Conservation (phyloP, 768 basidiomycete genomes). For the Suillus clintonianus region DNA sequence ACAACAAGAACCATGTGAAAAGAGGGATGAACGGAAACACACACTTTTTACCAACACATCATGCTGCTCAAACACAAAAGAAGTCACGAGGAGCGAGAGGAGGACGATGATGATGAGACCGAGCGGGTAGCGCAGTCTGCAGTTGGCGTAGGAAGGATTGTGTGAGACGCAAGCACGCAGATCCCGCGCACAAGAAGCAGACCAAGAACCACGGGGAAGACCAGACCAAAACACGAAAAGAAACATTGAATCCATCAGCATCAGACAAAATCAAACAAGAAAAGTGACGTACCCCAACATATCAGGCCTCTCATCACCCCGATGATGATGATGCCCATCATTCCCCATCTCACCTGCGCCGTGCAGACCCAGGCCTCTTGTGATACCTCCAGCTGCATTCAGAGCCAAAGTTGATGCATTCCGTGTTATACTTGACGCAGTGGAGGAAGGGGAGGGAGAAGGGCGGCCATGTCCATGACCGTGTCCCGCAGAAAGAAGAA, state of each 20-base stretch:
- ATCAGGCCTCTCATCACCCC: conserved; percentile 53
- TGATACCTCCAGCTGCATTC: conserved; percentile 3
- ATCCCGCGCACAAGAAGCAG: not conserved
- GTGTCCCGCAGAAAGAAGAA: conserved; percentile 79
- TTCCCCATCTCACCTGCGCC: conserved; percentile 27
- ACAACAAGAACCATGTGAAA: not conserved
- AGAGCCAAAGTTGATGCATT: not conserved
- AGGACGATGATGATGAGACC: conserved; percentile 56
- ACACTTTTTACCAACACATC: conserved; percentile 62
- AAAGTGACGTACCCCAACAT: conserved; percentile 39
- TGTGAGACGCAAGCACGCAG: not conserved
- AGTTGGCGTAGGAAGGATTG: not conserved
- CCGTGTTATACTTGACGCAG: not conserved
- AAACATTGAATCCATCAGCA: not conserved
- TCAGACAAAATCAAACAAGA: not conserved
- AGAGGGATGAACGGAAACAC: conserved; percentile 24
- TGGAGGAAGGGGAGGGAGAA: not conserved
- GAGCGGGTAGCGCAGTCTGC: conserved; percentile 69
- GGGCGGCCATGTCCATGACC: conserved; percentile 60
- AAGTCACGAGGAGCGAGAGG: conserved; percentile 56
- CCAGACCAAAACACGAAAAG: not conserved
- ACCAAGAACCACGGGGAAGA: not conserved
- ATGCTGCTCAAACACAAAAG: conserved; percentile 63
- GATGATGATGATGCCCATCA: conserved; percentile 64
- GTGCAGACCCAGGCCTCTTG: conserved; percentile 17